phyloP scores from a whole-genome alignment of 768 basidiomycete genomes.

The Leccinum uliginosum region DNA sequence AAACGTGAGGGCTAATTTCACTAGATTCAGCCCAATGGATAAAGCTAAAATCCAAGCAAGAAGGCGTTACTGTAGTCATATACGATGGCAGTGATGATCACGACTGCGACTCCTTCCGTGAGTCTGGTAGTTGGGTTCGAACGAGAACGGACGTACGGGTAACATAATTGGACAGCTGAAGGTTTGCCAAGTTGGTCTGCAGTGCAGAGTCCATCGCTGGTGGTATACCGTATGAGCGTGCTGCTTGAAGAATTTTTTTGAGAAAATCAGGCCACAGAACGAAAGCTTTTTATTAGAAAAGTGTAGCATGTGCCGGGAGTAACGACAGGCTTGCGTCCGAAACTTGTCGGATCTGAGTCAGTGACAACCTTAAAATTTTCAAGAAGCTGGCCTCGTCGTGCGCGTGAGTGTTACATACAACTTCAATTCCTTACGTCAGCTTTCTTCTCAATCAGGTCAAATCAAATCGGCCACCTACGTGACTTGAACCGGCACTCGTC shows the following conservation, averaged over 20 bases:
- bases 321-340: too few species aligned
- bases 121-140: background rate
- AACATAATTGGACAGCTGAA: background rate
- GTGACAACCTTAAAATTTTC: too few species aligned
- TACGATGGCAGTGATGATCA: background rate
- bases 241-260: background rate
- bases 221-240: background rate
- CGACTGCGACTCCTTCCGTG: background rate
- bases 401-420: too few species aligned
- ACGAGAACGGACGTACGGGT: background rate
- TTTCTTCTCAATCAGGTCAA: too few species aligned
- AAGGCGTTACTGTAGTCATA: background rate
- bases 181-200: background rate
- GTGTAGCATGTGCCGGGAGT: too few species aligned
- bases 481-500: too few species aligned
- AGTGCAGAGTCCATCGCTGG: background rate
- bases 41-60: background rate
- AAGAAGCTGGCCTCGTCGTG: too few species aligned
- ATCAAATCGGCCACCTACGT: too few species aligned
- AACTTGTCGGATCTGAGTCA: too few species aligned
- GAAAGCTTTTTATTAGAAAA: background rate
- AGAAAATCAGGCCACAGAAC: background rate
- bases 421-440: too few species aligned
- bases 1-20: constrained; percentile 6
- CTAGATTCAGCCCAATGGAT: background rate